phyloP scores from a whole-genome alignment of 2,329 filamentous ascomycete species.

The Fusarium verrucosum region DNA sequence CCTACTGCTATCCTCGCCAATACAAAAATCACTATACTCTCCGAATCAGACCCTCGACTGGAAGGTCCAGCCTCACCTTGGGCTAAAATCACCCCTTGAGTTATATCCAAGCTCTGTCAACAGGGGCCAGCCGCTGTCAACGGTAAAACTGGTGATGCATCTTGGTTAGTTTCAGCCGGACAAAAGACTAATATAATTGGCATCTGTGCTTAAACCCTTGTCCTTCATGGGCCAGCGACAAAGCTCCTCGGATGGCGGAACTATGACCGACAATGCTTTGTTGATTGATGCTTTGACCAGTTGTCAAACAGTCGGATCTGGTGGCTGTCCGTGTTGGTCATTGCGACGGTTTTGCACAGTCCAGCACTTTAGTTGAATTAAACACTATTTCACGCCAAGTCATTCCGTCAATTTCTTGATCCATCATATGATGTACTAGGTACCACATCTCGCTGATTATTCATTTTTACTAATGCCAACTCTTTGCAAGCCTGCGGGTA shows the following conservation, averaged over 20 bases:
- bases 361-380: too few relatives aligned
- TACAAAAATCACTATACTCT: too few relatives aligned
- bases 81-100: background rate
- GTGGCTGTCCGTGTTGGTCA: too few relatives aligned
- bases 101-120: background rate
- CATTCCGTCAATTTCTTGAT: too few relatives aligned
- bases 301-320: too few relatives aligned
- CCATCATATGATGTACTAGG: background rate
- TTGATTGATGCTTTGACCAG: too few relatives aligned
- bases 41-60: too few relatives aligned
- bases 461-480: background rate
- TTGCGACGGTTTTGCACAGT: too few relatives aligned
- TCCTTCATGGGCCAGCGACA: background rate
- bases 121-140: conserved; percentile 14
- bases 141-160: conserved; percentile 9
- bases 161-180: conserved; percentile 5
- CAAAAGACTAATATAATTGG: background rate
- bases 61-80: background rate
- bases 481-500: background rate
- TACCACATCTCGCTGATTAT: background rate
- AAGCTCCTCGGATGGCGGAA: background rate
- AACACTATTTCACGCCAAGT: too few relatives aligned
- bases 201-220: background rate
- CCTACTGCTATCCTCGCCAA: too few relatives aligned
- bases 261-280: too few relatives aligned